These are phyloP conservation scores for Ceratobasidium sp. DNA, from an alignment of 1,284 basidiomycete genomes.

Conservation along the genomic window DNA sequence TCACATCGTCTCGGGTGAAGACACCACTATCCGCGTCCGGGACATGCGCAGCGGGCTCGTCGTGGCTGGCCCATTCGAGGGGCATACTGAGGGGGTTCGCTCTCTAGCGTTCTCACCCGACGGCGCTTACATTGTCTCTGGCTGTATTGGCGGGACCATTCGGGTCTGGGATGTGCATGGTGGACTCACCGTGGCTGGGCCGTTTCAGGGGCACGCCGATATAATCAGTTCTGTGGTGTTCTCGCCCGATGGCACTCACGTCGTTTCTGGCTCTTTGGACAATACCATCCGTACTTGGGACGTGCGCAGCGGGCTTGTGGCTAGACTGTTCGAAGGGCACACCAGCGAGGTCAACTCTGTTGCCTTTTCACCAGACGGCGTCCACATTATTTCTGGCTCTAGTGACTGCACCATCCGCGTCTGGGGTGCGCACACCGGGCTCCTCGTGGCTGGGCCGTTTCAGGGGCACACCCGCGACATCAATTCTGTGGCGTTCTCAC, in stretches of 20 bases:
- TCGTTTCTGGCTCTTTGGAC: no score
- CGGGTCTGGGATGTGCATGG: slow-evolving; percentile 20
- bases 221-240: background rate
- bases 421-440: background rate
- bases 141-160: slow-evolving; percentile 13
- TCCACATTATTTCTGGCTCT: background rate
- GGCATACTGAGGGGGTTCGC: background rate
- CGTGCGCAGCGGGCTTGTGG: background rate
- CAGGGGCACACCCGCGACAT: background rate
- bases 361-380: slow-evolving; percentile 6
- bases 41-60: background rate
- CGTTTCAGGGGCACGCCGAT: background rate
- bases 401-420: background rate
- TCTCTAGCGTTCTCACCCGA: slow-evolving; percentile 28
- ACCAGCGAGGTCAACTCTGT: background rate
- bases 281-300: no score
- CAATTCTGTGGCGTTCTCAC: no score
- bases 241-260: background rate
- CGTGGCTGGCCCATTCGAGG: background rate
- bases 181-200: background rate
- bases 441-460: background rate
- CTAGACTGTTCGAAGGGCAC: background rate
- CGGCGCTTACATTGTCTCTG: slow-evolving; percentile 21
- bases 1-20: slow-evolving; percentile 10
- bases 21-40: background rate